Evolutionary conservation across 1,284 basidiomycete species (phyloP), one percentile per base, ranked within the genome.

Genomic region (Boletellus deceptivus): DNA sequence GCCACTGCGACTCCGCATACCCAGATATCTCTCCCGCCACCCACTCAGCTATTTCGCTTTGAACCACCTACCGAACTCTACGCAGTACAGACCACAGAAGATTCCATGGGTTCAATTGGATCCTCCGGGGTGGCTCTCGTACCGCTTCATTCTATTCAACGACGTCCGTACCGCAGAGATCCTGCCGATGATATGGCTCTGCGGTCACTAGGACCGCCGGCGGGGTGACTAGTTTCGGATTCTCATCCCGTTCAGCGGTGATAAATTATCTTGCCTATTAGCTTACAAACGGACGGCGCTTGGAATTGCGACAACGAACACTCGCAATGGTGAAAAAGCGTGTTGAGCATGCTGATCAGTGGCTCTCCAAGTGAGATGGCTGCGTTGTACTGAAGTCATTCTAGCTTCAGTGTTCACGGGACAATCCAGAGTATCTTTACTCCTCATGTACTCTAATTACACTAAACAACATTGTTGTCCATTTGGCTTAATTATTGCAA

Each of bases 151-250:
- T 68, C 77, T 13, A 70, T 85, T 49, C 74, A 73, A 44, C 75
- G 83, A 29, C 79, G 80, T 58, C 75, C 79, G 5, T 86, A 85
- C 56, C 71, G 77, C 42, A 75, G 85, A 51, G 75, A 83, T 54
- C 80, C 80, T n/a, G 63, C 75, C 22, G 85, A 88, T 63, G 86
- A 87, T 58, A 75, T 74, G 52, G 74, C 78, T 37, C 65, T 88
- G 58, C 74, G 83, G 25, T 63, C 75, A 48, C 69, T 87, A 44
- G 64, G 68, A 34, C 70, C 70, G 48, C 68, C 68, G 48, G 64
- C 73, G 33, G 68, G 67, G 64, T 71, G 69, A 68, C 58, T 64
- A 65, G 63, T 67, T 52, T 59, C 46, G 50, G 53, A 33, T 51
- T 54, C 39, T 48, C 37, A 52, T 52, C 36, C 41, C 40, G 29